Evolutionary conservation across 805 yeast genomes (phyloP).

Genomic region (Cyberlindnera veronae): DNA sequence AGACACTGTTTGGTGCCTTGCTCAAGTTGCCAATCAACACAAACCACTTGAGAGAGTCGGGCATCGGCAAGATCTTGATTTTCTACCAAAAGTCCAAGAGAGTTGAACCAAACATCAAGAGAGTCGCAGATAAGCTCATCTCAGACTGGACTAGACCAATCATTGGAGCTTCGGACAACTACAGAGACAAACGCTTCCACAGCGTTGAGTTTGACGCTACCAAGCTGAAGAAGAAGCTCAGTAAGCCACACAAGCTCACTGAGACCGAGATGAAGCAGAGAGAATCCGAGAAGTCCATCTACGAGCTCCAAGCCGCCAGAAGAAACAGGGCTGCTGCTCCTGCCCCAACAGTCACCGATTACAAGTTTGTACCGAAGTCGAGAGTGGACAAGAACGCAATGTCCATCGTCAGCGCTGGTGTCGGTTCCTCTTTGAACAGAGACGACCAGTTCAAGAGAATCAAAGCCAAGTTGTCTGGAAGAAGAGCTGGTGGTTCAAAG

Average conservation of each 20-base stretch:
- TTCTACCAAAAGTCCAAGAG: slow-evolving; percentile 88
- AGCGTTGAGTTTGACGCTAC: slow-evolving; percentile 61
- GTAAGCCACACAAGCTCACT: slow-evolving; percentile 12
- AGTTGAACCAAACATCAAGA: slow-evolving; percentile 82
- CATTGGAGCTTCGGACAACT: slow-evolving; percentile 91
- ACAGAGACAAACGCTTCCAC: slow-evolving; percentile 78
- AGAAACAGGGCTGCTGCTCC: slow-evolving; percentile 96
- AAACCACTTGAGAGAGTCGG: slow-evolving; percentile 90
- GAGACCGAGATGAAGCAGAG: slow-evolving; percentile 14
- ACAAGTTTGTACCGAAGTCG: slow-evolving; percentile 85
- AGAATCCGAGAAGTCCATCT: slow-evolving; percentile 52
- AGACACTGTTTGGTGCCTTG: slow-evolving; percentile 73
- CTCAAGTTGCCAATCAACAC: slow-evolving; percentile 87
- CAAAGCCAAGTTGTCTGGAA: slow-evolving; percentile 39
- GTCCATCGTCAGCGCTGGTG: slow-evolving; percentile 38
- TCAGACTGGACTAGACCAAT: slow-evolving; percentile 99
- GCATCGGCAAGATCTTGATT: slow-evolving; percentile 89
- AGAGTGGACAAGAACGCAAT: slow-evolving; percentile 43
- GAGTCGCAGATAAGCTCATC: slow-evolving; percentile 83
- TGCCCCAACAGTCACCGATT: slow-evolving; percentile 82
- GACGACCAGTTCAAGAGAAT: slow-evolving; percentile 83
- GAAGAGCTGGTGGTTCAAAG: slow-evolving; percentile 32
- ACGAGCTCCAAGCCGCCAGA: slow-evolving; percentile 87
- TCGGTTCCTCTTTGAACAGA: slow-evolving; percentile 48
- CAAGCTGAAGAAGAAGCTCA: slow-evolving; percentile 12